Evolutionary conservation across 805 yeast species (phyloP).

Genomic region (Candida chauliodis): DNA sequence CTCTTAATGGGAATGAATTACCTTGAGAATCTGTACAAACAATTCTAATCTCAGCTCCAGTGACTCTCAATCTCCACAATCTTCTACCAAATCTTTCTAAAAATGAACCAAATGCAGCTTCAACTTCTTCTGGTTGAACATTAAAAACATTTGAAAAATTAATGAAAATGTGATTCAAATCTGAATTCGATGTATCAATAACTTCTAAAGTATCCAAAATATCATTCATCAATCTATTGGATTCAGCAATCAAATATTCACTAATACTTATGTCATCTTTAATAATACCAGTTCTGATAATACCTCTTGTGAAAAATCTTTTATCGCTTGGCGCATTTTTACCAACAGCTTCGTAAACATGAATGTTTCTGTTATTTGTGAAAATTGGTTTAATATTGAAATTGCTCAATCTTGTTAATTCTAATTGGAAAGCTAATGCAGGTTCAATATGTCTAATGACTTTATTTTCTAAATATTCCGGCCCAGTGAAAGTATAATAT

Average conservation of each 20-base stretch:
- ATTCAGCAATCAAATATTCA: constrained; percentile 93
- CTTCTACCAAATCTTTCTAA: constrained; percentile 96
- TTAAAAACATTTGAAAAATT: constrained; percentile 95
- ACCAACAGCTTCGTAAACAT: constrained; percentile 94
- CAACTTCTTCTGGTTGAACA: constrained; percentile 92
- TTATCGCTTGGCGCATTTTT: constrained; percentile 91
- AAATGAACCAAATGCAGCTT: constrained; percentile 96
- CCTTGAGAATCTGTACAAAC: constrained; percentile 90
- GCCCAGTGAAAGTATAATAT: constrained; percentile 93
- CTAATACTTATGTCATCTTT: constrained; percentile 90
- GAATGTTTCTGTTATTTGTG: constrained; percentile 95
- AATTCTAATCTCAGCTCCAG: constrained; percentile 96
- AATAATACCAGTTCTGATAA: constrained; percentile 92
- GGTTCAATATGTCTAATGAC: constrained; percentile 98
- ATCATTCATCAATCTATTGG: constrained; percentile 93
- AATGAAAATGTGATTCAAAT: constrained; percentile 93
- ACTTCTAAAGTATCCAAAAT: constrained; percentile 93
- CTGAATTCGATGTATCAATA: constrained; percentile 91
- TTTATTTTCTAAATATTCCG: constrained; percentile 79
- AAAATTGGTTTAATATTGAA: constrained; percentile 92
- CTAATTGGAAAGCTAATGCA: constrained; percentile 95
- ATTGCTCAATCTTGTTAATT: constrained; percentile 89
- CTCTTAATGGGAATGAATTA: constrained; percentile 91
- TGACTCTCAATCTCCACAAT: constrained; percentile 92
- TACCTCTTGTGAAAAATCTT: constrained; percentile 95